A percentile compares a stretch with the other conserved stretches of the same genome.
phyloP scores from a whole-genome alignment of 371 early-diverging fungal species.

The Lichtheimia ornata region DNA sequence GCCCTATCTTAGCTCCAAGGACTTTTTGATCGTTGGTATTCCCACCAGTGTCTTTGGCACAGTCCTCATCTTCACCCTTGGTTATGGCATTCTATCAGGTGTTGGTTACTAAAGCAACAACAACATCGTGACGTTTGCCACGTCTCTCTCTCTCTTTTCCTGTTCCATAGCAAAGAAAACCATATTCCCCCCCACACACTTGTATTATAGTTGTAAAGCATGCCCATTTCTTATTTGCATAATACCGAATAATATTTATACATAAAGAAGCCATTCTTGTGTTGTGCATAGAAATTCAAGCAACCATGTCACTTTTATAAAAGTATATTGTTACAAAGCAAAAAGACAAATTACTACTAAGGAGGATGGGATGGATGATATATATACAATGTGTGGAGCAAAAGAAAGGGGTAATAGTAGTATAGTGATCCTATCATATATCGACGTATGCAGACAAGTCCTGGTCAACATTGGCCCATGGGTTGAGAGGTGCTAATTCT shows the following conservation, averaged over 20 bases:
- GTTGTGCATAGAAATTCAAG: too few relatives aligned
- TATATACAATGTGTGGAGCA: too few relatives aligned
- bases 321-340: too few relatives aligned
- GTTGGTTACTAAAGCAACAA: conserved; percentile 45
- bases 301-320: too few relatives aligned
- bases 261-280: too few relatives aligned
- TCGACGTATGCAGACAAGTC: too few relatives aligned
- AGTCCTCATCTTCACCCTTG: conserved; percentile 72
- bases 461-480: too few relatives aligned
- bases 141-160: neutral
- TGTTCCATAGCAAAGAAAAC: neutral
- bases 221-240: conserved; percentile 1
- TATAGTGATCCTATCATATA: too few relatives aligned
- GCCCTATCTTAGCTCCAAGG: conserved; percentile 80
- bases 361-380: too few relatives aligned
- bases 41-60: conserved; percentile 76
- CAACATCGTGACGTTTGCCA: neutral
- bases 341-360: too few relatives aligned
- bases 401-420: too few relatives aligned
- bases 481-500: too few relatives aligned
- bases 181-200: neutral
- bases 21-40: conserved; percentile 86
- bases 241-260: conserved; percentile 1
- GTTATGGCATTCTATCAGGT: conserved; percentile 70
- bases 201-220: conserved; percentile 3